These are phyloP conservation scores for Backusella parvicylindrica DNA, from an alignment of 192 early-diverging fungal genomes.

Conservation along the genomic window DNA sequence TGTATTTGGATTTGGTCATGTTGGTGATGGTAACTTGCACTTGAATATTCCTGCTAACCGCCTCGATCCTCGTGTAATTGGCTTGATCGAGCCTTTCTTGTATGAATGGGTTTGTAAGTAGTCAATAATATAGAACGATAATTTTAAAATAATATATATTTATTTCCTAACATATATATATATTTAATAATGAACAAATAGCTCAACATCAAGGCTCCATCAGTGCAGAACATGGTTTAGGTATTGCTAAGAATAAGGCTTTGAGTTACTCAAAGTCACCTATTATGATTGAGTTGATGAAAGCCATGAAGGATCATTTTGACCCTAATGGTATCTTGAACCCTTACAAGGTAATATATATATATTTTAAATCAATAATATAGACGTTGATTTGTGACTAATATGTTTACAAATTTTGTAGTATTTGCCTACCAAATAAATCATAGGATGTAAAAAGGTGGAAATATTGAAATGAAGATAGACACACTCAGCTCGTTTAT, in stretches of 20 bases:
- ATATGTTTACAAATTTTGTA: background rate
- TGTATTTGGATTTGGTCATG: conserved; percentile 95
- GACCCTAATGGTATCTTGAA: conserved; percentile 97
- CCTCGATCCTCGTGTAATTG: conserved; percentile 57
- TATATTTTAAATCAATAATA: background rate
- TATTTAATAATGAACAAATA: conserved; percentile 10
- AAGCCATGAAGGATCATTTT: conserved; percentile 76
- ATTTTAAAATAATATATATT: too few relatives aligned
- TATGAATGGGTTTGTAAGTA: conserved; percentile 81
- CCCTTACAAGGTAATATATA: conserved; percentile 63
- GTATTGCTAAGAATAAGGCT: conserved; percentile 69
- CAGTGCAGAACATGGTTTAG: conserved; percentile 55
- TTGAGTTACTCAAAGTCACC: conserved; percentile 82
- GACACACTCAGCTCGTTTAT: background rate
- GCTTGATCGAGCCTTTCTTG: conserved; percentile 86
- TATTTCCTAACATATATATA: background rate
- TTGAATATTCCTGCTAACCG: conserved; percentile 80
- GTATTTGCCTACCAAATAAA: background rate
- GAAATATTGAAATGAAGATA: background rate
- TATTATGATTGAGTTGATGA: conserved; percentile 84
- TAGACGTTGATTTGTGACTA: background rate
- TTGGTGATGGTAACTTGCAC: conserved; percentile 98
- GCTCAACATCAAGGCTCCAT: conserved; percentile 39
- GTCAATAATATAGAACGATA: background rate
- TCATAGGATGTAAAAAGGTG: background rate